A percentile compares a stretch with the other conserved stretches of the same genome.
These are phyloP conservation scores for Chaetomium globosum DNA, from an alignment of 2,329 filamentous ascomycete species.

Conservation along the genomic window DNA sequence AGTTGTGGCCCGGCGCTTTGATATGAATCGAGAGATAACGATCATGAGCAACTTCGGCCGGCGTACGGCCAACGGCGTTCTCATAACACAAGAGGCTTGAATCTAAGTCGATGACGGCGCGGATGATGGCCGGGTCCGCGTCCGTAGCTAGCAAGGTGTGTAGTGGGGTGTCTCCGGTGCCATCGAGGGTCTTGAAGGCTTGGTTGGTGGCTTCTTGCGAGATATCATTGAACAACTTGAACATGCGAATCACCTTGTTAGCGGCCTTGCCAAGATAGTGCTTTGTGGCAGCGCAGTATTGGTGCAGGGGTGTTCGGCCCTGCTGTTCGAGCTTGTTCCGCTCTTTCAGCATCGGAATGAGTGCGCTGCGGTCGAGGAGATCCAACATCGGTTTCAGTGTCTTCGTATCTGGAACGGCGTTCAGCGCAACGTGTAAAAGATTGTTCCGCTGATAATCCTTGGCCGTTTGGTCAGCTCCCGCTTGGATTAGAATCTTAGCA, in stretches of 20 bases:
- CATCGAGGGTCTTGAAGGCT: conserved; percentile 62
- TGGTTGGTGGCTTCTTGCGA: conserved; percentile 54
- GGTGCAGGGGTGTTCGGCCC: conserved; percentile 66
- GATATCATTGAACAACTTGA: conserved; percentile 53
- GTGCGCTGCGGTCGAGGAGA: conserved; percentile 60
- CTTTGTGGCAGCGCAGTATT: conserved; percentile 50
- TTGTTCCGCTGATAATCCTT: conserved; percentile 67
- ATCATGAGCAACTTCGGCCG: conserved; percentile 67
- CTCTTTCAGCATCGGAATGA: conserved; percentile 61
- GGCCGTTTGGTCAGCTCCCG: conserved; percentile 69
- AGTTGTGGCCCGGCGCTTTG: background rate
- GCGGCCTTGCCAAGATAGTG: conserved; percentile 35
- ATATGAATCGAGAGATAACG: conserved; percentile 45
- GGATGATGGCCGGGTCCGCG: conserved; percentile 43
- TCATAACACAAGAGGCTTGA: conserved; percentile 68
- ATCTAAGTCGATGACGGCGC: conserved; percentile 56
- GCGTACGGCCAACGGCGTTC: conserved; percentile 75
- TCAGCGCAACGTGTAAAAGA: conserved; percentile 63
- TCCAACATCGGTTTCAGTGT: conserved; percentile 54
- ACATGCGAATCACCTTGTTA: conserved; percentile 45
- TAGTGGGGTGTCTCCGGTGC: conserved; percentile 65
- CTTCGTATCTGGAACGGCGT: conserved; percentile 40
- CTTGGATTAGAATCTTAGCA: conserved; percentile 63
- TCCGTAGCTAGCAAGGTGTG: conserved; percentile 56
- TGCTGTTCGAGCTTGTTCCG: conserved; percentile 55